Conservation (phyloP, 495 filamentous ascomycete genomes). For the Daldinia caldariorum region DNA sequence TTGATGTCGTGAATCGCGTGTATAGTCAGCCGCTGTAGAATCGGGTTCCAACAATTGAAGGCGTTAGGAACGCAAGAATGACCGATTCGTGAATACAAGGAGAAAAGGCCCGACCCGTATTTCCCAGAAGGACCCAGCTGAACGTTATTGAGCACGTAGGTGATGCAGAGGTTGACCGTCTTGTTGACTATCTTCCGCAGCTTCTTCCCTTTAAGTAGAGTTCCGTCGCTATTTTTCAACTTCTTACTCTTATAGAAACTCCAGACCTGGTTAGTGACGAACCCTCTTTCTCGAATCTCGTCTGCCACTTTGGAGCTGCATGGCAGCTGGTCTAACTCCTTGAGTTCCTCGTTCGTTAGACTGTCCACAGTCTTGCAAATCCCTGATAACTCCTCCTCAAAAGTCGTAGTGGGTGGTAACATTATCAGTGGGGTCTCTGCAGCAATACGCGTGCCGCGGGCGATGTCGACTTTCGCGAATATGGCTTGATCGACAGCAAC, state of each 20-base stretch:
- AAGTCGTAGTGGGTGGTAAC: conserved; percentile 16
- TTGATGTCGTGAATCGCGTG: conserved; percentile 54
- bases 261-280: conserved; percentile 12
- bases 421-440: conserved; percentile 25
- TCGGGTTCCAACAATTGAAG: conserved; percentile 53
- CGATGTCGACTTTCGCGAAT: conserved; percentile 25
- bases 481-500: conserved; percentile 4
- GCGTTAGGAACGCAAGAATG: conserved; percentile 59
- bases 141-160: conserved; percentile 23
- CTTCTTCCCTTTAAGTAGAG: conserved; percentile 13
- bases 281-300: background rate
- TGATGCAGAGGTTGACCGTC: conserved; percentile 12
- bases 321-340: conserved; percentile 13
- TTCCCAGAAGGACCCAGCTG: conserved; percentile 31
- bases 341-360: background rate
- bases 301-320: conserved; percentile 1
- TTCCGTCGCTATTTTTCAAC: conserved; percentile 19
- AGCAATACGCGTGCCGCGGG: conserved; percentile 34
- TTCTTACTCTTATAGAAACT: conserved; percentile 20
- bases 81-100: conserved; percentile 47
- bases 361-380: conserved; percentile 10
- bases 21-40: conserved; percentile 47
- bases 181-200: conserved; percentile 16
- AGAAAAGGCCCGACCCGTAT: conserved; percentile 34
- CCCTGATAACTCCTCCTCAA: conserved; percentile 14